phyloP scores from a whole-genome alignment of 2,329 filamentous ascomycete genomes.

The Exserohilum turcica region DNA sequence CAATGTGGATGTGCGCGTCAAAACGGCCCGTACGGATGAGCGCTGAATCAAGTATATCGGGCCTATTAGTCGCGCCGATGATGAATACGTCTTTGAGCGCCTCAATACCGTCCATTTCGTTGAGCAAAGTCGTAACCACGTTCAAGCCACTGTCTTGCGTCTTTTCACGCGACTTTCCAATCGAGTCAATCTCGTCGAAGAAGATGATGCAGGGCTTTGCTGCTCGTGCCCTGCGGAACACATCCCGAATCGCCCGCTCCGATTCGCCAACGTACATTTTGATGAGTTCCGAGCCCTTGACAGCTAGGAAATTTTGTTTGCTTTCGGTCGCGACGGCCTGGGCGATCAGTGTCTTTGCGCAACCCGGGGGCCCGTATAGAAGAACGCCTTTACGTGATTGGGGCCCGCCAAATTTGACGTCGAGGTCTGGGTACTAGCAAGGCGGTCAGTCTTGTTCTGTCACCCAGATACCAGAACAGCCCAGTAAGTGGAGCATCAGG shows the following conservation, averaged over 20 bases:
- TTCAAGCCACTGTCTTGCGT: constrained; percentile 67
- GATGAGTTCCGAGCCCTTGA: constrained; percentile 90
- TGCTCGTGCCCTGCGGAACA: constrained; percentile 84
- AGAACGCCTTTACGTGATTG: constrained; percentile 76
- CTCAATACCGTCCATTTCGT: constrained; percentile 96
- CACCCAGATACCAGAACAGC: not conserved
- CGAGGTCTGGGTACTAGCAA: constrained; percentile 43
- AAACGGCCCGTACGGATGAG: constrained; percentile 85
- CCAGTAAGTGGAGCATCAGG: not conserved
- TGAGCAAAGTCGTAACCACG: constrained; percentile 85
- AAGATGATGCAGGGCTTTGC: constrained; percentile 92
- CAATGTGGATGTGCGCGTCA: constrained; percentile 83
- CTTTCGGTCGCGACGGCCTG: constrained; percentile 91
- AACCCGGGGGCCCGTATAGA: constrained; percentile 90
- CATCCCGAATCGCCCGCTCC: constrained; percentile 80
- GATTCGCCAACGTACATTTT: constrained; percentile 98
- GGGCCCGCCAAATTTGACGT: constrained; percentile 42
- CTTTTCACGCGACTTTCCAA: constrained; percentile 65
- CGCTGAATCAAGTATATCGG: constrained; percentile 82
- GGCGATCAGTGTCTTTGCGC: constrained; percentile 90
- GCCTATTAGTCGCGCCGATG: constrained; percentile 89
- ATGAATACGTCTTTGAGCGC: constrained; percentile 81
- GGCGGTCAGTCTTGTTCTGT: constrained; percentile 6
- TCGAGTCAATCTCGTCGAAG: constrained; percentile 94
- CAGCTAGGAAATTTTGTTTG: constrained; percentile 89